A percentile compares a stretch with the other conserved stretches of the same genome.
Evolutionary conservation across 306 rosid genomes (phyloP).

Genomic region (Casuarina cunninghamiana): DNA sequence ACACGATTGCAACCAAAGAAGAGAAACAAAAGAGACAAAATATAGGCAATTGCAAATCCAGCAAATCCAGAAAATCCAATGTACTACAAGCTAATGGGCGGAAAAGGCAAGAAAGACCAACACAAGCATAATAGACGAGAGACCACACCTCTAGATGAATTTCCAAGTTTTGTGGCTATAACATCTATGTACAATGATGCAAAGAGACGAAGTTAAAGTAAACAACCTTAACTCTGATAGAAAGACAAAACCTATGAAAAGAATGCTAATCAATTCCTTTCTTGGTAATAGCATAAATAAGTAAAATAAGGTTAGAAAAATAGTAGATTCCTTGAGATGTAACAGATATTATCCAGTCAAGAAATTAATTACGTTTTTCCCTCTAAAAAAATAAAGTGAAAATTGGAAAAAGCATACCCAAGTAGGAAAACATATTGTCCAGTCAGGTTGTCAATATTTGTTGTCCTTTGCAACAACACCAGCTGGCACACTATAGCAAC

Average conservation of each 20-base stretch:
- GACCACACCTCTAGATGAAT: too few species aligned
- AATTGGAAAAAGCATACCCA: slow-evolving; percentile 32
- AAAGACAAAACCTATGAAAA: background rate
- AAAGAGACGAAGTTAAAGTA: background rate
- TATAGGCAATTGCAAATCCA: background rate
- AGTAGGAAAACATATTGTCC: slow-evolving; percentile 60
- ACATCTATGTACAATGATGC: background rate
- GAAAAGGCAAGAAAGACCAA: background rate
- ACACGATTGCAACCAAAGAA: too few species aligned
- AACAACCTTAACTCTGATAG: background rate
- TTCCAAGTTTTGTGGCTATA: background rate
- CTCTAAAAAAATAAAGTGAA: background rate
- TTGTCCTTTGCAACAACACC: slow-evolving; percentile 55
- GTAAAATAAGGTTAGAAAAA: too few species aligned
- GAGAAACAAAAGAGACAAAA: too few species aligned
- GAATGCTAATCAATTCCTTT: too few species aligned
- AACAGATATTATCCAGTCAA: background rate
- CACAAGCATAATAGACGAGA: background rate
- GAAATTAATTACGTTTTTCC: background rate
- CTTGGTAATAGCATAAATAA: background rate
- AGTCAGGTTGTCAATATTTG: slow-evolving; percentile 57
- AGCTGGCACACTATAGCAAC: slow-evolving; percentile 59
- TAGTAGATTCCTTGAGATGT: background rate
- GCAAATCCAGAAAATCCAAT: background rate
- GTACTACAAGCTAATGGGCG: background rate